Conservation (phyloP, 2,329 filamentous ascomycete species). For the Rhinocladiella similis region DNA sequence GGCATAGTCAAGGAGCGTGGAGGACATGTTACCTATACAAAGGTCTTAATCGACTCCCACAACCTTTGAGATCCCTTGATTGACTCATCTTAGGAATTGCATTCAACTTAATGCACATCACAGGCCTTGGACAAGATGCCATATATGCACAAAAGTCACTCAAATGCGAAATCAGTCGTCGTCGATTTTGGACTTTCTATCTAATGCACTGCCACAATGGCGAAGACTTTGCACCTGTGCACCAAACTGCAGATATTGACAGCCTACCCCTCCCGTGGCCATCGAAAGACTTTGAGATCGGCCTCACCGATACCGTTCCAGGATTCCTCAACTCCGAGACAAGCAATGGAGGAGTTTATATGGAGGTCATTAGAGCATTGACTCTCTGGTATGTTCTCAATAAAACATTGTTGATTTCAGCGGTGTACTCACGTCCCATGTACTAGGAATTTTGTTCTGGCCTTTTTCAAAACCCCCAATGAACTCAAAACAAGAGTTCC, state of each 20-base stretch:
- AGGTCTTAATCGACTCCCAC: not conserved
- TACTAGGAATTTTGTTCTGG: no score
- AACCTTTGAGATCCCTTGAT: no score
- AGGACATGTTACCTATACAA: not conserved
- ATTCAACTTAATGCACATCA: conserved; percentile 1
- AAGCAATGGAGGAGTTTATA: conserved; percentile 4
- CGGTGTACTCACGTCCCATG: no score
- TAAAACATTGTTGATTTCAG: not conserved
- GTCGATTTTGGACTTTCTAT: conserved; percentile 9
- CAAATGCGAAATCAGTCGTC: conserved; percentile 4
- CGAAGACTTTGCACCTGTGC: not conserved
- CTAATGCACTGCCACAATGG: conserved; percentile 3
- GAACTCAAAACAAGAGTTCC: not conserved
- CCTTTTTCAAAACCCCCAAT: no score
- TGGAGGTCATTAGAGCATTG: conserved; percentile 3
- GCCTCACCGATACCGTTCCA: not conserved
- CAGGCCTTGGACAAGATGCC: not conserved
- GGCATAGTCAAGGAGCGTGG: conserved; percentile 2
- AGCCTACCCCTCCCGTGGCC: conserved; percentile 4
- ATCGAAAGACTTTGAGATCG: conserved; percentile 3
- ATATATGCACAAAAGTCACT: not conserved
- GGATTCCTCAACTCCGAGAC: not conserved
- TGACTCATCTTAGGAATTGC: not conserved
- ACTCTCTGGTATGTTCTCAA: conserved; percentile 1
- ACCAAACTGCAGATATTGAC: not conserved